Conservation (phyloP, 2,329 filamentous ascomycete species). For the Teratosphaeria pseudoeucalypti region DNA sequence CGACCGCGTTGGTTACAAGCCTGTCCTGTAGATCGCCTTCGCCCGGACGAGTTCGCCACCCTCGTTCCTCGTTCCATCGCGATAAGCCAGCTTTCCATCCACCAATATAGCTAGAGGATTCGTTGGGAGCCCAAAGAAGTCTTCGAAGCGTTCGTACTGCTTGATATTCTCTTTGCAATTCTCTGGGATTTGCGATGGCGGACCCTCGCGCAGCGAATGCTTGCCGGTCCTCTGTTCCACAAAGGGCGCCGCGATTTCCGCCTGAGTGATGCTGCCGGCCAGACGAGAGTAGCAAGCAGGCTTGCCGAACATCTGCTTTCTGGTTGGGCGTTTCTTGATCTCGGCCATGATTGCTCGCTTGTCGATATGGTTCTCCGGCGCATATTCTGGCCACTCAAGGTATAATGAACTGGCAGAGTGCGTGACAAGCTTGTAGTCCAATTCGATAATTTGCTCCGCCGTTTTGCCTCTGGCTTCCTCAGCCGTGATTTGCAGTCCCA, state of each 20-base stretch:
- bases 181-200: neutral
- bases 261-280: neutral
- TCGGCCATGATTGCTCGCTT: constrained; percentile 50
- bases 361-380: constrained; percentile 18
- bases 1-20: neutral
- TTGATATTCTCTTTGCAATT: constrained; percentile 2
- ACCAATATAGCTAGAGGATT: constrained; percentile 12
- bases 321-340: constrained; percentile 28
- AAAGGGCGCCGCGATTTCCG: neutral
- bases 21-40: constrained; percentile 8
- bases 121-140: constrained; percentile 4
- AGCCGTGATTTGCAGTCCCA: neutral
- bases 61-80: constrained; percentile 9
- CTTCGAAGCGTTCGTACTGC: constrained; percentile 9
- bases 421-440: neutral
- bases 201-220: neutral
- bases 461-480: constrained; percentile 1
- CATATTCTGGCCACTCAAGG: constrained; percentile 16
- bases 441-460: neutral
- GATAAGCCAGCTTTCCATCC: constrained; percentile 15
- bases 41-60: constrained; percentile 9
- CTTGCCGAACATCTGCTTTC: constrained; percentile 25
- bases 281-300: constrained; percentile 5
- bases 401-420: constrained; percentile 10
- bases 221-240: neutral